phyloP scores from a whole-genome alignment of 495 filamentous ascomycete genomes.

The Lasiosphaeria hispida region DNA sequence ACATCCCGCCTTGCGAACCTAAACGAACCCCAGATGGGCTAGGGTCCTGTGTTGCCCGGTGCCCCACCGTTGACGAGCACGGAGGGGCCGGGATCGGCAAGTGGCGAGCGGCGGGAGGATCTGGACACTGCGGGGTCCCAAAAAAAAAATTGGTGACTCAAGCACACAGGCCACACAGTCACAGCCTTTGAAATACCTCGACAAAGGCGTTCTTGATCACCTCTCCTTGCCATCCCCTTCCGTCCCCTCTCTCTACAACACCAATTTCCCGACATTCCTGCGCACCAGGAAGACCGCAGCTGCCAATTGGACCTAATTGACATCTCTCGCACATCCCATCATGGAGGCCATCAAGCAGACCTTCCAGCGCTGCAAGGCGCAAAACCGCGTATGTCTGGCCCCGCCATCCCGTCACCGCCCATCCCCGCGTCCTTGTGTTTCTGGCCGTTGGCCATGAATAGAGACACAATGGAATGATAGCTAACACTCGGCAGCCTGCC shows the following conservation, averaged over 20 bases:
- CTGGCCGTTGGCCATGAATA: no score
- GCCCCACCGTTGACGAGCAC: background rate
- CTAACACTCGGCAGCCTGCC: slow-evolving; percentile 51
- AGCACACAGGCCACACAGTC: background rate
- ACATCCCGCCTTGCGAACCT: no score
- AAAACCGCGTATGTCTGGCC: slow-evolving; percentile 57
- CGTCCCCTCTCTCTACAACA: background rate
- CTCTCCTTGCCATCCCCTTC: no score
- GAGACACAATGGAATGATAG: slow-evolving; percentile 11
- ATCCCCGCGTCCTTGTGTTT: background rate
- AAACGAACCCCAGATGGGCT: no score
- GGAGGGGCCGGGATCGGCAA: slow-evolving; percentile 6
- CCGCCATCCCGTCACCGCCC: slow-evolving; percentile 20
- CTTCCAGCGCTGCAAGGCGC: slow-evolving; percentile 82
- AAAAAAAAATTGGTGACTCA: slow-evolving; percentile 12
- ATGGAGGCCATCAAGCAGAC: slow-evolving; percentile 82
- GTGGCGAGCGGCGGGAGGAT: slow-evolving; percentile 7
- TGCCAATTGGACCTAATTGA: slow-evolving; percentile 14
- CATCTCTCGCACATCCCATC: slow-evolving; percentile 8
- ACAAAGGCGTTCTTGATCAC: slow-evolving; percentile 1
- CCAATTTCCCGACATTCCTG: background rate
- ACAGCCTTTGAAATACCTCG: background rate
- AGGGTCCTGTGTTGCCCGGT: background rate
- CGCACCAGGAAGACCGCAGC: background rate
- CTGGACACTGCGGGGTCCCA: background rate